A percentile compares a stretch with the other conserved stretches of the same genome.
Conservation (phyloP, 805 yeast species). For the Wickerhamiella azymoides region DNA sequence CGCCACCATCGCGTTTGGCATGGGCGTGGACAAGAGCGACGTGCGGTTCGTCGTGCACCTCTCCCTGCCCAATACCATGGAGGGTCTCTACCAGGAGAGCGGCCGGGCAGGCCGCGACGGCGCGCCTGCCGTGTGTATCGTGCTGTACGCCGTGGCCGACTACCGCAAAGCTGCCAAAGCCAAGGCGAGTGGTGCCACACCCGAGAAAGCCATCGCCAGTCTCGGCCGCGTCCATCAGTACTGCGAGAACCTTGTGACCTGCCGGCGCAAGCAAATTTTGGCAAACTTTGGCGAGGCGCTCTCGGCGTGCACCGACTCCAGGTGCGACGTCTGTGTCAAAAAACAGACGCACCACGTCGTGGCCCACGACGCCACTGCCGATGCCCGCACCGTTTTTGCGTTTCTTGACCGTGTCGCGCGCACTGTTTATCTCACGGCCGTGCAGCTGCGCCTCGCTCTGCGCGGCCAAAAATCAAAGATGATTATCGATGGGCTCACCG, state of each 20-base stretch:
- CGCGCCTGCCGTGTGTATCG: constrained; percentile 58
- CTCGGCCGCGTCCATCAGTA: constrained; percentile 75
- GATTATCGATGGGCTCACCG: too few relatives aligned
- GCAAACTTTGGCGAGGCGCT: constrained; percentile 83
- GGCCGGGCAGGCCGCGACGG: constrained; percentile 99
- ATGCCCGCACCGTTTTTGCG: constrained; percentile 45
- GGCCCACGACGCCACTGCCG: constrained; percentile 15
- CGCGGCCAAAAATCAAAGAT: too few relatives aligned
- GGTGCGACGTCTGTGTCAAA: constrained; percentile 45
- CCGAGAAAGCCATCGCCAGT: constrained; percentile 63
- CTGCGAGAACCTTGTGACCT: constrained; percentile 82
- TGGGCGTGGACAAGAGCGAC: constrained; percentile 97
- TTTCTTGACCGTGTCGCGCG: too few relatives aligned
- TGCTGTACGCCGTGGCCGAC: constrained; percentile 71
- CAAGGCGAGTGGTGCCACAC: constrained; percentile 51
- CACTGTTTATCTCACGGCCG: too few relatives aligned
- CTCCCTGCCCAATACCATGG: constrained; percentile 77
- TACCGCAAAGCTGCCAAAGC: constrained; percentile 56
- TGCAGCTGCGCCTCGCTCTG: too few relatives aligned
- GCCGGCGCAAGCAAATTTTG: constrained; percentile 77
- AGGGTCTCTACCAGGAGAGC: constrained; percentile 95
- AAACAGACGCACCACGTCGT: background rate
- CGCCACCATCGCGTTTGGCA: constrained; percentile 97
- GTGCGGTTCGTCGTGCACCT: constrained; percentile 84
- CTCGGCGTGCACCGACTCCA: constrained; percentile 34